Conservation (phyloP, 371 early-diverging fungal species). For the Mortierella sp. region DNA sequence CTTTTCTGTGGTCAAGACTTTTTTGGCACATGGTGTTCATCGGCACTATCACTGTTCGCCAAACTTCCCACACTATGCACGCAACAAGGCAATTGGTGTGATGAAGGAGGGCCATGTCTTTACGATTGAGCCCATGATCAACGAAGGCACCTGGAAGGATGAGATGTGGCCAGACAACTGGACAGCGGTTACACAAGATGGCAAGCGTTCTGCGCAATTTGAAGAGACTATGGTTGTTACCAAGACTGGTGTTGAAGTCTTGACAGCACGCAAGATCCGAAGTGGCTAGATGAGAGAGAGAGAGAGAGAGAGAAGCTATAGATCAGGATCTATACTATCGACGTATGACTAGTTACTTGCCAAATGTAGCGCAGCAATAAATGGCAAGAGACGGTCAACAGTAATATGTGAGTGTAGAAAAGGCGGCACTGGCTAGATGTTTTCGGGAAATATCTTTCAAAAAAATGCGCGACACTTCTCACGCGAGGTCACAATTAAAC, state of each 20-base stretch:
- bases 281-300: background rate
- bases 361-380: too few relatives aligned
- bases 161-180: conserved; percentile 91
- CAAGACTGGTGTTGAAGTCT: conserved; percentile 91
- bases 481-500: conserved; percentile 18
- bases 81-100: conserved; percentile 93
- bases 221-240: conserved; percentile 98
- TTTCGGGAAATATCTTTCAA: too few relatives aligned
- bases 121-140: conserved; percentile 98
- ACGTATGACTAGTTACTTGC: too few relatives aligned
- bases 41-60: conserved; percentile 90
- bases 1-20: conserved; percentile 92
- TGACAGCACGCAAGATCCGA: conserved; percentile 65
- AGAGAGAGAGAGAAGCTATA: too few relatives aligned
- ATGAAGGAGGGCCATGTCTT: conserved; percentile 95
- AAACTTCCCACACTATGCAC: conserved; percentile 93
- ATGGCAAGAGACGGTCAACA: too few relatives aligned
- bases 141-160: conserved; percentile 83
- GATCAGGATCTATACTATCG: too few relatives aligned
- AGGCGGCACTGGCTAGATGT: background rate
- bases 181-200: conserved; percentile 94
- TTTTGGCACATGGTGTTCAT: conserved; percentile 95
- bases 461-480: background rate
- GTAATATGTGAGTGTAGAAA: too few relatives aligned
- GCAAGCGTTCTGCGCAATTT: conserved; percentile 98